phyloP scores from a whole-genome alignment of 345 rosid species.

The Hirschfeldia incana region DNA sequence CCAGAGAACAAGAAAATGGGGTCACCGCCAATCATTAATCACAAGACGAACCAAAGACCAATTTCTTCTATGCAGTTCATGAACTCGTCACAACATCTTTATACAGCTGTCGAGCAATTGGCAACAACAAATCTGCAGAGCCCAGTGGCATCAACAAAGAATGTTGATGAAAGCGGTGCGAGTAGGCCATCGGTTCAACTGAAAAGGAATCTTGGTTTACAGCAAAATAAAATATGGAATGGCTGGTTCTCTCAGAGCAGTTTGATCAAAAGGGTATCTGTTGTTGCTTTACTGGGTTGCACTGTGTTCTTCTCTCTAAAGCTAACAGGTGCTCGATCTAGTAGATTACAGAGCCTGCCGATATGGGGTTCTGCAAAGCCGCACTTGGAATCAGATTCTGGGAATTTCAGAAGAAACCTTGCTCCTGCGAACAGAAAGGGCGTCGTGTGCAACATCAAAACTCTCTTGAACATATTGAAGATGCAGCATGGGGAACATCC shows the following conservation, averaged over 20 bases:
- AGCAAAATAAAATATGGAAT: conserved; percentile 51
- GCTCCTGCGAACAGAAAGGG: conserved; percentile 40
- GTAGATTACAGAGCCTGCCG: conserved; percentile 45
- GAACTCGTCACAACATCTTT: conserved; percentile 60
- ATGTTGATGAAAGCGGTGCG: conserved; percentile 45
- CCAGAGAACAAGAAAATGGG: conserved; percentile 50
- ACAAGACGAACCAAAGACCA: conserved; percentile 55
- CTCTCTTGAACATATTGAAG: conserved; percentile 51
- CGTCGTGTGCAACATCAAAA: conserved; percentile 46
- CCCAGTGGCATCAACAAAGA: conserved; percentile 46
- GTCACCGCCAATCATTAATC: conserved; percentile 37
- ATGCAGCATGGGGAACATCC: conserved; percentile 43
- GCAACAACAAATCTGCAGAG: conserved; percentile 60
- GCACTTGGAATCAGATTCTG: conserved; percentile 45
- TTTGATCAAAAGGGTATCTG: conserved; percentile 49
- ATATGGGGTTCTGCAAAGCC: conserved; percentile 38
- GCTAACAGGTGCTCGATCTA: conserved; percentile 46
- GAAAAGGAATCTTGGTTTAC: conserved; percentile 60
- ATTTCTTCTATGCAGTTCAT: conserved; percentile 46
- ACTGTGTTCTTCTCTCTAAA: conserved; percentile 52
- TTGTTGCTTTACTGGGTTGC: conserved; percentile 61
- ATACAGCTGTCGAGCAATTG: conserved; percentile 79
- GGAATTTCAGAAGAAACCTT: conserved; percentile 22
- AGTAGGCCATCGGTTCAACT: conserved; percentile 57
- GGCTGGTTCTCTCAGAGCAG: conserved; percentile 50